phyloP scores from a whole-genome alignment of 441 rosid genomes.

The Mallotus repandus region DNA sequence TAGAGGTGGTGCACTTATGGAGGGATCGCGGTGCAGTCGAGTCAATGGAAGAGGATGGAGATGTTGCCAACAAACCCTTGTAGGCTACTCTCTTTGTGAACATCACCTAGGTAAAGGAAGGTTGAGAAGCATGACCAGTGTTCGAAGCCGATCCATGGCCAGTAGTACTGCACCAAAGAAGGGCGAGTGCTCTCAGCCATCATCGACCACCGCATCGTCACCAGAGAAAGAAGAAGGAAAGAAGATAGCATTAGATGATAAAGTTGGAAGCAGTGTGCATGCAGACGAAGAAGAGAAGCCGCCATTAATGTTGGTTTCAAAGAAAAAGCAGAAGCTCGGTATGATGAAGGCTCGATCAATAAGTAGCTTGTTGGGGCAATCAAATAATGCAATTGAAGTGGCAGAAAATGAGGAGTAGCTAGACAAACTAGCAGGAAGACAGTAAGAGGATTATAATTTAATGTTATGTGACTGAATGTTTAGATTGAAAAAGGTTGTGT shows the following conservation, averaged over 20 bases:
- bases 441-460: neutral
- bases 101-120: constrained; percentile 95
- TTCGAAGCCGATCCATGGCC: constrained; percentile 41
- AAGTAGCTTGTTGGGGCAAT: constrained; percentile 79
- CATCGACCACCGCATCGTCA: constrained; percentile 2
- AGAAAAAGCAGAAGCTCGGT: constrained; percentile 74
- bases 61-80: constrained; percentile 87
- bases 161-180: constrained; percentile 20
- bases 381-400: constrained; percentile 23
- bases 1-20: constrained; percentile 43
- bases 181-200: constrained; percentile 11
- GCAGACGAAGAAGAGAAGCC: constrained; percentile 29
- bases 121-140: constrained; percentile 61
- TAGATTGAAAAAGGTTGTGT: neutral
- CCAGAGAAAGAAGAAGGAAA: constrained; percentile 6
- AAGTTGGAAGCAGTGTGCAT: neutral
- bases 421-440: neutral
- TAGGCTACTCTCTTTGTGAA: constrained; percentile 89
- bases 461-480: neutral
- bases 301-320: constrained; percentile 14
- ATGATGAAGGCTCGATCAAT: constrained; percentile 87
- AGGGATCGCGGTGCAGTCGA: constrained; percentile 90
- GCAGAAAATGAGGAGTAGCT: constrained; percentile 11
- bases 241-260: constrained; percentile 1
- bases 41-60: constrained; percentile 97